Percentiles rank a stretch among this genome's conserved stretches.
Evolutionary conservation across 768 basidiomycete genomes (phyloP).

Genomic region (Rhodosporidiobolus sp.): DNA sequence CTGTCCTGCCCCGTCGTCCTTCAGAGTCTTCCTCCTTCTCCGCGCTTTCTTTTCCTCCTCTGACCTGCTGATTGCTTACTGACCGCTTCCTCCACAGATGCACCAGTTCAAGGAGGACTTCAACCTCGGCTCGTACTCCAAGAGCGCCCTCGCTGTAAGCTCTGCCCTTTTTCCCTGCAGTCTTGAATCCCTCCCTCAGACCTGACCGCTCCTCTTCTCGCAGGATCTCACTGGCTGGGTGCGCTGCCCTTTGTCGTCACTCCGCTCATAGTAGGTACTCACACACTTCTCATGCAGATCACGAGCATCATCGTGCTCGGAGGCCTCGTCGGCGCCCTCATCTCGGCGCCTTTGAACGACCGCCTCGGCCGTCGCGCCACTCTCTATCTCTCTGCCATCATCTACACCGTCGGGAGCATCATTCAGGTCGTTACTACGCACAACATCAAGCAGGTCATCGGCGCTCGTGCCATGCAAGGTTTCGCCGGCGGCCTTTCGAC

Average conservation of each 20-base stretch:
- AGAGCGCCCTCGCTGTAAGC: not conserved
- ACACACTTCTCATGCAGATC: not conserved
- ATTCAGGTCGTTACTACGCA: not conserved
- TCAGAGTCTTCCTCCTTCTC: no score
- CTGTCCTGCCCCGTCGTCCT: no score
- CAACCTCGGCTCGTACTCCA: not conserved
- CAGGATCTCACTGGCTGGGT: no score
- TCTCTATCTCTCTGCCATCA: not conserved
- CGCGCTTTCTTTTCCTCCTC: no score
- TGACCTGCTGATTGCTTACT: no score
- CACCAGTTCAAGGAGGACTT: not conserved
- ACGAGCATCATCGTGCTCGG: not conserved
- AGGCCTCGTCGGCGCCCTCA: not conserved
- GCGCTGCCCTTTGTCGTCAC: no score
- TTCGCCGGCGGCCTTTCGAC: not conserved
- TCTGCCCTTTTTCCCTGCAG: no score
- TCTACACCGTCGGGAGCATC: constrained; percentile 3
- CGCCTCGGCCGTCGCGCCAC: not conserved
- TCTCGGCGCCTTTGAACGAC: not conserved
- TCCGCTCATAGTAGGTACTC: not conserved
- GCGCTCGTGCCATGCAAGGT: not conserved
- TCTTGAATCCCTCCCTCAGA: no score
- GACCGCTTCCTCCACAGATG: not conserved
- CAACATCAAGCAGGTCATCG: constrained; percentile 2
- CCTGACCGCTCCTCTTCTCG: no score